Conservation (phyloP, 768 basidiomycete genomes). For the Panaeolus papilionaceus region DNA sequence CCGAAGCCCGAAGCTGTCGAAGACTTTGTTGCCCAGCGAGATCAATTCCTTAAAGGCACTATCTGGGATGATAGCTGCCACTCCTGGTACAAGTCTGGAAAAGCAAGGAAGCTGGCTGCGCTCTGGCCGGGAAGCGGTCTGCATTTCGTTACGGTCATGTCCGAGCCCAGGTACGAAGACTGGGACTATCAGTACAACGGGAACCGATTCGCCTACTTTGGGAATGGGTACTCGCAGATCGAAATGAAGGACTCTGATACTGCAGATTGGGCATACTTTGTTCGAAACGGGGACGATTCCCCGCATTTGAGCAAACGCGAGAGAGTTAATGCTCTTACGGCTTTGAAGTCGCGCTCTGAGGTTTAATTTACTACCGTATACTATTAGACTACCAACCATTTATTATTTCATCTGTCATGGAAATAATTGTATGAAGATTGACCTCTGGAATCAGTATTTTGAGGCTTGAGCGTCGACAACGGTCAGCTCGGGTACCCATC, state of each 20-base stretch:
- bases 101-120: constrained; percentile 36
- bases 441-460: background rate
- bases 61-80: constrained; percentile 39
- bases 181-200: constrained; percentile 41
- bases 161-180: constrained; percentile 40
- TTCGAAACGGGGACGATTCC: constrained; percentile 31
- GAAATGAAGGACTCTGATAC: constrained; percentile 33
- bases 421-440: background rate
- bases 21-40: constrained; percentile 38
- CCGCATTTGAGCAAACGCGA: constrained; percentile 26
- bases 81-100: constrained; percentile 41
- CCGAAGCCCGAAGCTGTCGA: constrained; percentile 41
- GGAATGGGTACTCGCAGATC: constrained; percentile 40
- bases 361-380: background rate
- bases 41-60: constrained; percentile 39
- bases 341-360: background rate
- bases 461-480: background rate
- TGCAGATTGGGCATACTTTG: constrained; percentile 40
- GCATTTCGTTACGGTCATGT: constrained; percentile 40
- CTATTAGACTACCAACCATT: no score
- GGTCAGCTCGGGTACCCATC: background rate
- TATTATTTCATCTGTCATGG: no score
- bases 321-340: background rate
- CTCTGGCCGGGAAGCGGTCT: constrained; percentile 43
- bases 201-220: constrained; percentile 40